Conservation (phyloP, 345 rosid species). For the Syzygium grande region DNA sequence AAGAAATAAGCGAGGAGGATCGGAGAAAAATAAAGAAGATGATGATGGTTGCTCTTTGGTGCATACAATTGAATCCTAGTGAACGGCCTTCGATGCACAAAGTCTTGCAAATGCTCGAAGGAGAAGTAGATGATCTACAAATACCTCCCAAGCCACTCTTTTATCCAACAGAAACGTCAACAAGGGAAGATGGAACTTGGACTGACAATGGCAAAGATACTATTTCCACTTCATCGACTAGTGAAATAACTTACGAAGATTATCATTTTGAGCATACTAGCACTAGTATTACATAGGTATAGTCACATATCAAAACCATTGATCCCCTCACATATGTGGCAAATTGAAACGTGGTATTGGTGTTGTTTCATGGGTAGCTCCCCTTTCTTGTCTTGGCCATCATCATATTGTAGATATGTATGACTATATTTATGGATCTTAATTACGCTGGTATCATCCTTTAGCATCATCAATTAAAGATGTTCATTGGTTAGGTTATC, state of each 20-base stretch:
- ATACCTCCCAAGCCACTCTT: not conserved
- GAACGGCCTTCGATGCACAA: not conserved
- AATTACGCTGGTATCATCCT: no score
- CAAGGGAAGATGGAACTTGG: not conserved
- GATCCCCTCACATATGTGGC: not conserved
- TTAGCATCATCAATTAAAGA: no score
- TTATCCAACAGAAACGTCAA: not conserved
- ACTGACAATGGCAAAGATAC: not conserved
- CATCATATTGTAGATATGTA: not conserved
- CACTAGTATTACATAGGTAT: not conserved
- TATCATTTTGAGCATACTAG: not conserved
- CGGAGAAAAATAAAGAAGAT: not conserved
- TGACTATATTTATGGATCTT: no score
- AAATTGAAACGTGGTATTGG: no score
- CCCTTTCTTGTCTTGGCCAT: not conserved
- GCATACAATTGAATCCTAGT: not conserved
- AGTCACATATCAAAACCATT: not conserved
- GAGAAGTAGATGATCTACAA: not conserved
- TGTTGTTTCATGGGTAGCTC: not conserved
- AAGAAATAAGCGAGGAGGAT: accelerated
- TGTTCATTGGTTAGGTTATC: no score
- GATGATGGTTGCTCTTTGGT: not conserved
- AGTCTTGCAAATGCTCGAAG: not conserved
- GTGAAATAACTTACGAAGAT: not conserved
- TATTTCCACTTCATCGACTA: not conserved